Conservation (phyloP, 495 filamentous ascomycete genomes). For the Penicillium crystallinum region DNA sequence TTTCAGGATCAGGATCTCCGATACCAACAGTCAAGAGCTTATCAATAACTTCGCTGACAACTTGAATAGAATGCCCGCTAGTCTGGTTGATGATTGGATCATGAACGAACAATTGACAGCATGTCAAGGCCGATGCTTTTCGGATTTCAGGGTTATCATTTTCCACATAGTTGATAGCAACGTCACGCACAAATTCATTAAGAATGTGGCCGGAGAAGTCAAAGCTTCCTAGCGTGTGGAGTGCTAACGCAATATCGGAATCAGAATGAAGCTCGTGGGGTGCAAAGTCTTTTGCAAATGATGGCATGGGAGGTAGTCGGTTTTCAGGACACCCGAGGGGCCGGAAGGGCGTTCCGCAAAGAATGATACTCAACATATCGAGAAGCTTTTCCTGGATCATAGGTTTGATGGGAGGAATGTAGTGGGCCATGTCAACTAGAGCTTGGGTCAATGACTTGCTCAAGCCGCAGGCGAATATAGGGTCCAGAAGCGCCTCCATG, state of each 20-base stretch:
- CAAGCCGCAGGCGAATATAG: constrained; percentile 93
- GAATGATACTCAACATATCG: constrained; percentile 88
- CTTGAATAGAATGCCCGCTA: constrained; percentile 90
- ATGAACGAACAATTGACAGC: constrained; percentile 92
- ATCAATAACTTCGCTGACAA: constrained; percentile 95
- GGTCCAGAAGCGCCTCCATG: constrained; percentile 91
- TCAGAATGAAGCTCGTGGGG: constrained; percentile 62
- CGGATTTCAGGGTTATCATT: constrained; percentile 91
- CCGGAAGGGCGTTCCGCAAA: constrained; percentile 86
- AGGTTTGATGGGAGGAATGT: constrained; percentile 88
- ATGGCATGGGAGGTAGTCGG: constrained; percentile 60
- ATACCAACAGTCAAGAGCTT: constrained; percentile 91
- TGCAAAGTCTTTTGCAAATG: constrained; percentile 82
- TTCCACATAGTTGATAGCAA: constrained; percentile 95
- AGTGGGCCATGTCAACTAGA: constrained; percentile 96
- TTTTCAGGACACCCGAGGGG: constrained; percentile 83
- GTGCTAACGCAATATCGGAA: constrained; percentile 81
- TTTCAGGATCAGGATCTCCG: constrained; percentile 82
- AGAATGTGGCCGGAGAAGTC: constrained; percentile 92
- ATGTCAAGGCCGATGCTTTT: constrained; percentile 91
- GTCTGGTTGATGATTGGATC: constrained; percentile 98
- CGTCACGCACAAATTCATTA: constrained; percentile 97
- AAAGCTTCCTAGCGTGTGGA: constrained; percentile 92
- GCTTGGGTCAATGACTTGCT: constrained; percentile 90
- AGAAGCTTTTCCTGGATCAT: constrained; percentile 91